These are phyloP conservation scores for Leishmania braziliensis DNA, from an alignment of 208 protist genomes.

Conservation along the genomic window DNA sequence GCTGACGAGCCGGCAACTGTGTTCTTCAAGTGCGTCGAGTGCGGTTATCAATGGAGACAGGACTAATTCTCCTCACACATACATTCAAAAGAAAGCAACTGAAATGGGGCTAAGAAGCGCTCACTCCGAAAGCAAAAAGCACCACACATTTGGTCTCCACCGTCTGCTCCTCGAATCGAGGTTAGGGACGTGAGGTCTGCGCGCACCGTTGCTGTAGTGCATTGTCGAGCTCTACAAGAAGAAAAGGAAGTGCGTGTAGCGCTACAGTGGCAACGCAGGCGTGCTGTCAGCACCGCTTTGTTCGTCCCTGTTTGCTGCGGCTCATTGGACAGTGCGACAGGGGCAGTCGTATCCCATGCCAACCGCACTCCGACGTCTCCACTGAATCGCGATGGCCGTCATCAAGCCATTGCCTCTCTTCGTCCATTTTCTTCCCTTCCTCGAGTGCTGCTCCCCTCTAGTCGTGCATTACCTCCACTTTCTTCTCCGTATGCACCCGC, in stretches of 20 bases:
- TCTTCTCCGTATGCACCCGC: background rate
- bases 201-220: background rate
- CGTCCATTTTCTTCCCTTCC: background rate
- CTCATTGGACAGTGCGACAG: background rate
- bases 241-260: background rate
- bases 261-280: background rate
- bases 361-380: background rate
- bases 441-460: background rate
- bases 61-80: conserved; percentile 42
- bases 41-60: conserved; percentile 92
- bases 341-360: background rate
- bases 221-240: background rate
- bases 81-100: background rate
- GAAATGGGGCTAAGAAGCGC: background rate
- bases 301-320: background rate
- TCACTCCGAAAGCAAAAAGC: background rate
- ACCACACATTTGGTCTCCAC: background rate
- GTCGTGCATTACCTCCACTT: background rate
- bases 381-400: background rate
- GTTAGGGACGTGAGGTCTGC: background rate
- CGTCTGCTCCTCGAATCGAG: background rate
- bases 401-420: background rate
- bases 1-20: conserved; percentile 98
- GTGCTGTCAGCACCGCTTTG: background rate
- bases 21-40: conserved; percentile 97